phyloP scores from a whole-genome alignment of 805 yeast genomes.

The Candida oleophila region DNA sequence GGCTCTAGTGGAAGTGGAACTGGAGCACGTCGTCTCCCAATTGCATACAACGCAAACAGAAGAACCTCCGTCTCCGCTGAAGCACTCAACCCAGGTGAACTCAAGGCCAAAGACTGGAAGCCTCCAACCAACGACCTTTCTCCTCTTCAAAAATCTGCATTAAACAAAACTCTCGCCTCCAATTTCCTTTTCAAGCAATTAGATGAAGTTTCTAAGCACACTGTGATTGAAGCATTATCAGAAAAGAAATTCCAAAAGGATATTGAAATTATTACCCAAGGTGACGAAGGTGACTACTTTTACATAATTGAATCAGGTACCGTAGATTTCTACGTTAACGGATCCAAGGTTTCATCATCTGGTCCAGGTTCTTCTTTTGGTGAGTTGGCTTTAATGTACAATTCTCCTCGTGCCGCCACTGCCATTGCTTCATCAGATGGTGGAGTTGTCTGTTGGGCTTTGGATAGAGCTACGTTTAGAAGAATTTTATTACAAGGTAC shows the following conservation, averaged over 20 bases:
- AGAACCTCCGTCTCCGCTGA: constrained; percentile 92
- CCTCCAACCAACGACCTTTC: constrained; percentile 68
- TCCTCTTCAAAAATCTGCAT: constrained; percentile 61
- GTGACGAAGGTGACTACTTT: constrained; percentile 92
- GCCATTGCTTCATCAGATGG: constrained; percentile 71
- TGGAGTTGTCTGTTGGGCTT: constrained; percentile 74
- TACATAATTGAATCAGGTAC: constrained; percentile 82
- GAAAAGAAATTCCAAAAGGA: constrained; percentile 63
- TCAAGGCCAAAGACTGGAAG: constrained; percentile 65
- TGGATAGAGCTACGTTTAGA: constrained; percentile 91
- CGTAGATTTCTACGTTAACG: constrained; percentile 79
- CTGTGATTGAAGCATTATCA: constrained; percentile 81
- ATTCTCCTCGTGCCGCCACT: constrained; percentile 96
- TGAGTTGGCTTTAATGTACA: constrained; percentile 95
- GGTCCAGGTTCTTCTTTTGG: constrained; percentile 92
- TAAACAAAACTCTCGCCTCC: constrained; percentile 68
- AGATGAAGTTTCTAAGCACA: constrained; percentile 71
- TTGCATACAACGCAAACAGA: constrained; percentile 72
- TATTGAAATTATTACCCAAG: constrained; percentile 76
- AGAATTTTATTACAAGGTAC: constrained; percentile 89
- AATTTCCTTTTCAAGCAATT: constrained; percentile 84
- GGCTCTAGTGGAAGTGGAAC: constrained; percentile 7
- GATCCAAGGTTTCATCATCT: constrained; percentile 66
- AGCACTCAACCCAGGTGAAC: constrained; percentile 72
- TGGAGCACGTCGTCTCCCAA: constrained; percentile 36